Evolutionary conservation across 164 flowering plant species (phyloP), one percentile per base, ranked within the genome.

Genomic region (Pachysandra terminalis): DNA sequence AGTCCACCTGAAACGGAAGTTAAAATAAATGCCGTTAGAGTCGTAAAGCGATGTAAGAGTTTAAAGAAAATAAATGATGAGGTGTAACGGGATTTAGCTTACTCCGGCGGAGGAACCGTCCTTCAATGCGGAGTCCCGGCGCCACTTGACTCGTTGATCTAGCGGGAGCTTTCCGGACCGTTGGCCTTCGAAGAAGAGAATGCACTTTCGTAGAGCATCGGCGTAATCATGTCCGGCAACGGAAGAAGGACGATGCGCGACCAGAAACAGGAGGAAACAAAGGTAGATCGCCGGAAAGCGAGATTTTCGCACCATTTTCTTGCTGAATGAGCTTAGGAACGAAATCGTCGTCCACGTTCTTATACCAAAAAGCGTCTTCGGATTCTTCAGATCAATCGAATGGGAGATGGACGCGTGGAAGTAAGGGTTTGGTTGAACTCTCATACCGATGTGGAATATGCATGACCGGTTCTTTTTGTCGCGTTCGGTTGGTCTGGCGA

Each of bases 151-250:
- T 48, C 95, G 92, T 74, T 93, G 97, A 61, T 91, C 89, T 0
- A 82, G 80, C 0, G 98, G 97, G 54, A 93, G 93, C 19, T 69
- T 72, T 35, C 98, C 98, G 53, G 98, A 93, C 10, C 98, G 85
- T 67, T 93, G 98, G 69, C 98, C 98, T 71, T 93, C 98, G 79
- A 93, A 93, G 85, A 93, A 91, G 73, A 91, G 86, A 60, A 93
- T 86, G 83, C 98, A 79, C 76, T 89, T 91, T 17, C 79, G 80
- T 41, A 93, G 88, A 27, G 98, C 98, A 62, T 86, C 90, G 68
- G 26, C 67, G 84, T 93, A 93, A 78, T 90, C 78, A 56, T 90
- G 93, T 51, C 78, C 59, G 28, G 67, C 72, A 49, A 49, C 65
- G 63, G 60, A 54, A 16, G 78, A 55, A n/a, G 55, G 65, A 25